Evolutionary conservation across 495 filamentous ascomycete genomes (phyloP), one percentile per base, ranked within the genome.

Genomic region (Parathielavia appendiculata): DNA sequence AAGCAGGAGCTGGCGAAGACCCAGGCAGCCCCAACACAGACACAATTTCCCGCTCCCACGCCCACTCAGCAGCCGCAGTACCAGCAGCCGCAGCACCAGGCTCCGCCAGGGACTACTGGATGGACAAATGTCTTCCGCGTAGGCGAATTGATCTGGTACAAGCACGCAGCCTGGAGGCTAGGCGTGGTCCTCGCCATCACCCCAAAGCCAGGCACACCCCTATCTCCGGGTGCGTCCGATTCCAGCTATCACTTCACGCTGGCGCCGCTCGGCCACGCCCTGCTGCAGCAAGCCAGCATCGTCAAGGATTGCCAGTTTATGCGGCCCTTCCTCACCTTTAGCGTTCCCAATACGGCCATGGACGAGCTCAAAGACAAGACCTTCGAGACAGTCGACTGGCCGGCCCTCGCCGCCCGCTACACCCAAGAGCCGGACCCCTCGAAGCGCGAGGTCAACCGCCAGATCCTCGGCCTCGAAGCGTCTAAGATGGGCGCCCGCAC

Each of bases 311-410:
- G 69, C 56, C 49, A 43, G 1, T 69, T 73, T n/a, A 72, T 77
- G 69, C 71, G 76, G 3, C 76, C 76, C 0, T 78, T 78, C 58
- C 65, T 77, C 9, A 75, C 76, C 5, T 78, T 75, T 34, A 77
- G 73, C 50, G 71, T 78, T 0, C 75, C 75, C 0, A 51, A 61
- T 16, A 49, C 70, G 1, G 45, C 51, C 36, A 48, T 71, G 12
- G 47, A 58, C 1, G 60, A 64, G 23, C 44, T 71, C 11, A 43
- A 53, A 39, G 50, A 67, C 44, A 64, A 67, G 23, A 54, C 53
- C 7, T 72, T 70, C 46, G 63, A 63, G 10, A 48, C 48, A 17
- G 54, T 73, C 45, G 40, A 69, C 50, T 76, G 74, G 74, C 52
- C 38, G 20, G 55, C 22, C 14, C 35, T 69, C 3, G 58, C 50